Base-by-base conservation (phyloP, 345 rosid genomes). In the Trapa incisa region DNA sequence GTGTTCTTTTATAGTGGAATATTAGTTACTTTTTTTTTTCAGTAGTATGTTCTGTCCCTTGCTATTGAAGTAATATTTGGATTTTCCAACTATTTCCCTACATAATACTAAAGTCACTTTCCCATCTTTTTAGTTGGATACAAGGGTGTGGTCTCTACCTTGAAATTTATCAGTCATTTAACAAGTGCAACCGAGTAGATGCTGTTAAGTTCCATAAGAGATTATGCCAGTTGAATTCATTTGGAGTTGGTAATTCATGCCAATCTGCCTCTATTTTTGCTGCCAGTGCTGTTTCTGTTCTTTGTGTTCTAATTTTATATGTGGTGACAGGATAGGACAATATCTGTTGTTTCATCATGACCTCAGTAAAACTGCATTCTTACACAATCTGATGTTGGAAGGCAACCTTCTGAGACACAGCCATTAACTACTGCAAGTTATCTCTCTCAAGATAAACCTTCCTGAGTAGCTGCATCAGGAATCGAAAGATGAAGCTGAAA, bases 401-500 rank as follows among this genome's bases (percentile, higher is more conserved):
- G 3, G 33, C 63, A 33, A 35, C 14, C 63, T 32, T 0, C 14
- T 58, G 63, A 58, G 63, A 58, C 37, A 11, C 29, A n/a, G 60
- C 8, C 15, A 58, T 32, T 58, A 8, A 9, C 37, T 58, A 11
- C 35, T 22, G 32, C 10, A 2, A 32, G 14, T 8, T 8, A 0
- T 32, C 37, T 35, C 60, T 58, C 33, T 58, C 16, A 58, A 33
- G 37, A 58, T 32, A 58, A 58, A 33, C 38, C 35, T 29, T 37
- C 60, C 6, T n/a, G 33, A 54, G n/a, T 22, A n/a, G 63, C 37
- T 0, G 36, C 16, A 7, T 45, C 33, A 64, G 54, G 57, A 42
- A 35, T 22, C 29, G 53, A 61, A 75, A 37, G 66, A 85, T 85
- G 96, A 93, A 87, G 82, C 42, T 81, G 73, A 87, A 69, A 60